These are phyloP conservation scores for Colletotrichum agaves DNA, from an alignment of 2,329 filamentous ascomycete species.

Conservation along the genomic window DNA sequence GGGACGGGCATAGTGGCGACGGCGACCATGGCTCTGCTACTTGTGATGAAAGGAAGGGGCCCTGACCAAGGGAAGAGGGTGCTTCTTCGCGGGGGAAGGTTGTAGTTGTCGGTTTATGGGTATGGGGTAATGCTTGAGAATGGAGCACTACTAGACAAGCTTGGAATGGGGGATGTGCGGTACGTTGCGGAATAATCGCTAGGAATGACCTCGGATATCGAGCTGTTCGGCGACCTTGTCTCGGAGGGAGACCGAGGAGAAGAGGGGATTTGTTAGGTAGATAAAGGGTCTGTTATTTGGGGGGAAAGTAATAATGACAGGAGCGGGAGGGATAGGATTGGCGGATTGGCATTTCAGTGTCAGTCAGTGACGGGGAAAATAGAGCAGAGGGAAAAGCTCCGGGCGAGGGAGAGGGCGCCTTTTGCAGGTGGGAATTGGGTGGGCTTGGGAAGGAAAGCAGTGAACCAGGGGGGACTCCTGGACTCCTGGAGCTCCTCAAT, in stretches of 20 bases:
- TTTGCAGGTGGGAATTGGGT: constrained; percentile 38
- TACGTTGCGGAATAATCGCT: constrained; percentile 34
- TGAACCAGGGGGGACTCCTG: constrained; percentile 11
- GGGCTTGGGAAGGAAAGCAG: constrained; percentile 30
- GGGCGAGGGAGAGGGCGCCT: constrained; percentile 34
- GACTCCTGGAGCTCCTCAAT: constrained; percentile 27
- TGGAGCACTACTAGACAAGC: constrained; percentile 15
- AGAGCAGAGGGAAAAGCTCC: neutral
- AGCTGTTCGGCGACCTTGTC: constrained; percentile 28
- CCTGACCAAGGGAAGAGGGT: constrained; percentile 98
- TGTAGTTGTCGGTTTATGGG: constrained; percentile 33
- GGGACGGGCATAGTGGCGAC: constrained; percentile 64
- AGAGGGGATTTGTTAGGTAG: constrained; percentile 12
- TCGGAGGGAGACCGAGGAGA: constrained; percentile 32
- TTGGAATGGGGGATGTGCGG: constrained; percentile 25
- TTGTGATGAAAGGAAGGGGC: constrained; percentile 69
- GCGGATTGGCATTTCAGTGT: constrained; percentile 11
- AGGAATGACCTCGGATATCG: constrained; percentile 36
- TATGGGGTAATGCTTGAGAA: constrained; percentile 30
- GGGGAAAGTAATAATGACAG: neutral
- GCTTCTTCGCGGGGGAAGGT: constrained; percentile 77
- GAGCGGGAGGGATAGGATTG: constrained; percentile 19
- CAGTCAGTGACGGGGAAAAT: constrained; percentile 1
- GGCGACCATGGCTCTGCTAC: constrained; percentile 70
- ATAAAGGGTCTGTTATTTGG: neutral